phyloP scores from a whole-genome alignment of 257 asterid genomes.

The Solanum pimpinellifolium region DNA sequence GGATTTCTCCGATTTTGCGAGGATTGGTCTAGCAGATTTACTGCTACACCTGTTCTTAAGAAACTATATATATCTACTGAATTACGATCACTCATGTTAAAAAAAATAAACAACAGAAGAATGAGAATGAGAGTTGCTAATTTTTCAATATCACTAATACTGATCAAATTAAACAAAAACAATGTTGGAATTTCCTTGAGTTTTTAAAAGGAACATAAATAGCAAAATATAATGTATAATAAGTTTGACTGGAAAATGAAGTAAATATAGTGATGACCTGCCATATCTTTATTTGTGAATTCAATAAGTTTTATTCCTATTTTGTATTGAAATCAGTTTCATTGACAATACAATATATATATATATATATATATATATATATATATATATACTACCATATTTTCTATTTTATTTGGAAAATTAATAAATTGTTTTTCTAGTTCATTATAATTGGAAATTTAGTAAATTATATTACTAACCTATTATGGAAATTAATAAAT shows the following conservation, averaged over 20 bases:
- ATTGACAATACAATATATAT: too few relatives aligned
- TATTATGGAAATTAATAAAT: neutral
- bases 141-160: neutral
- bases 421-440: neutral
- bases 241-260: neutral
- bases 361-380: too few relatives aligned
- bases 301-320: neutral
- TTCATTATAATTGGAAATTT: neutral
- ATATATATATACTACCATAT: neutral
- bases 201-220: too few relatives aligned
- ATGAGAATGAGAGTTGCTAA: neutral
- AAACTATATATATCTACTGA: neutral
- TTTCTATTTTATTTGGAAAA: neutral
- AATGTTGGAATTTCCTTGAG: too few relatives aligned
- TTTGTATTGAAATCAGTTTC: neutral
- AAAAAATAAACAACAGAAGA: neutral
- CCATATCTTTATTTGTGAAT: neutral
- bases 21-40: neutral
- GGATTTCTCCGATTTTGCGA: neutral
- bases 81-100: neutral
- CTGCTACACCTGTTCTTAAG: neutral
- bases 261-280: neutral
- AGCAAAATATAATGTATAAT: too few relatives aligned
- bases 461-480: neutral
- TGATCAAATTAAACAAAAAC: neutral